Percentiles rank a stretch among this genome's conserved stretches.
Evolutionary conservation across 2,329 filamentous ascomycete species (phyloP).

Genomic region (Colletotrichum tofieldiae): DNA sequence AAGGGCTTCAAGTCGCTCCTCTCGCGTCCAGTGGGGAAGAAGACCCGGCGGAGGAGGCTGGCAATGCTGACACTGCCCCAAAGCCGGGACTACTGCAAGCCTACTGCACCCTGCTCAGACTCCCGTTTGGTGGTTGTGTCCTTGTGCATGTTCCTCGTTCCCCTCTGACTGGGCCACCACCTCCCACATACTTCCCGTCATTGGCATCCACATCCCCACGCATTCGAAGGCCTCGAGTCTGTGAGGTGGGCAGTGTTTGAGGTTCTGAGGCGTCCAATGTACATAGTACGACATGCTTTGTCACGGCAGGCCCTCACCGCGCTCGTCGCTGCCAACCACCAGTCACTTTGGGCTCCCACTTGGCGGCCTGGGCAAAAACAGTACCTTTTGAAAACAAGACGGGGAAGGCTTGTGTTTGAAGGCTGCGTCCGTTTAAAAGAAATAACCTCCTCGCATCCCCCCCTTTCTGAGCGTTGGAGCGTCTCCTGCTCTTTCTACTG

Average conservation of each 20-base stretch:
- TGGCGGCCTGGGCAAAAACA: constrained; percentile 35
- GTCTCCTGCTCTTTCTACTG: constrained; percentile 22
- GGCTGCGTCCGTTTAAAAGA: constrained; percentile 32
- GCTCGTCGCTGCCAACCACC: constrained; percentile 21
- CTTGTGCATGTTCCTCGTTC: constrained; percentile 12
- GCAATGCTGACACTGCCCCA: constrained; percentile 44
- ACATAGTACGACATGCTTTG: not conserved
- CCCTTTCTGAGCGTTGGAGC: constrained; percentile 16
- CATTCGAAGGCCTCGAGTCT: constrained; percentile 2
- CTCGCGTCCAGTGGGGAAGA: not conserved
- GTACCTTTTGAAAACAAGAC: constrained; percentile 25
- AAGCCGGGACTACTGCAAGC: constrained; percentile 41
- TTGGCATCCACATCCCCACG: constrained; percentile 4
- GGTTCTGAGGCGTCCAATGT: not conserved
- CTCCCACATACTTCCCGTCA: constrained; percentile 16
- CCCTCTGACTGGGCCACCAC: not conserved
- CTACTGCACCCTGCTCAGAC: constrained; percentile 37
- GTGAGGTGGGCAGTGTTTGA: constrained; percentile 22
- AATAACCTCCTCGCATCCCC: constrained; percentile 34
- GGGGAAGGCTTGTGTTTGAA: constrained; percentile 35
- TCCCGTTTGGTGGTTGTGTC: constrained; percentile 33
- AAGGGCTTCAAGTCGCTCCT: not conserved
- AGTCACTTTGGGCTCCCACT: constrained; percentile 27
- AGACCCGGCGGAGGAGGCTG: constrained; percentile 30
- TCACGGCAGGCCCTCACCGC: not conserved